A percentile compares a stretch with the other conserved stretches of the same genome.
Conservation (phyloP, 2,329 filamentous ascomycete genomes). For the Penicillium sp. region DNA sequence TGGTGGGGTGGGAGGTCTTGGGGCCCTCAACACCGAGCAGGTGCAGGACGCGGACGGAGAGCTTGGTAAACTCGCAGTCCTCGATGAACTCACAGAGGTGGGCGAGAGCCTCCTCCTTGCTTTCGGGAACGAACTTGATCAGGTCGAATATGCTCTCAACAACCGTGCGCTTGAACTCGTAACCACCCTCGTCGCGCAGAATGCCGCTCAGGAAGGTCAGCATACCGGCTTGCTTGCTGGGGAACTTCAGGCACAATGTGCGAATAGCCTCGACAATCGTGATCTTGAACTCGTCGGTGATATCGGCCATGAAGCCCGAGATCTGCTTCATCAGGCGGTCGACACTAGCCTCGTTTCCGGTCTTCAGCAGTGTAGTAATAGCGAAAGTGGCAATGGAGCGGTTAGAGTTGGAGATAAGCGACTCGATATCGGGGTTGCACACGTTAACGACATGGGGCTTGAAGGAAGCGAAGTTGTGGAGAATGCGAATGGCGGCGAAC, state of each 20-base stretch:
- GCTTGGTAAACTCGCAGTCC: conserved; percentile 98
- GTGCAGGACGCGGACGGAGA: conserved; percentile 93
- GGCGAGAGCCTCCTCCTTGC: conserved; percentile 79
- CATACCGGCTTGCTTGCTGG: conserved; percentile 97
- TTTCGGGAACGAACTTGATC: conserved; percentile 97
- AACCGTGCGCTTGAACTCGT: conserved; percentile 96
- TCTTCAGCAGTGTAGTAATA: conserved; percentile 97
- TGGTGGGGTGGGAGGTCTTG: conserved; percentile 92
- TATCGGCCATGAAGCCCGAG: conserved; percentile 96
- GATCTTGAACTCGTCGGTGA: conserved; percentile 99
- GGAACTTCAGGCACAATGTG: conserved; percentile 96
- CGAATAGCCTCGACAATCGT: conserved; percentile 99
- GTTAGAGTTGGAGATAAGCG: conserved; percentile 95
- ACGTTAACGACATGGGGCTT: conserved; percentile 90
- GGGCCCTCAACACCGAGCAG: conserved; percentile 93
- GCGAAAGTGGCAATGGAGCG: conserved; percentile 97
- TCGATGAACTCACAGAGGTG: conserved; percentile 99
- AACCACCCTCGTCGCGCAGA: conserved; percentile 92
- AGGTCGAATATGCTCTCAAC: conserved; percentile 99
- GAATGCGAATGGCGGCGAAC: conserved; percentile 93
- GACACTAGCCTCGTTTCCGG: conserved; percentile 95
- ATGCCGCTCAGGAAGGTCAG: conserved; percentile 97
- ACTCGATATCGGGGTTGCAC: conserved; percentile 97
- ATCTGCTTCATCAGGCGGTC: conserved; percentile 99
- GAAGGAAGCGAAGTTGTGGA: conserved; percentile 96